These are phyloP conservation scores for Botrytis byssoidea DNA, from an alignment of 2,329 filamentous ascomycete species.

Conservation along the genomic window DNA sequence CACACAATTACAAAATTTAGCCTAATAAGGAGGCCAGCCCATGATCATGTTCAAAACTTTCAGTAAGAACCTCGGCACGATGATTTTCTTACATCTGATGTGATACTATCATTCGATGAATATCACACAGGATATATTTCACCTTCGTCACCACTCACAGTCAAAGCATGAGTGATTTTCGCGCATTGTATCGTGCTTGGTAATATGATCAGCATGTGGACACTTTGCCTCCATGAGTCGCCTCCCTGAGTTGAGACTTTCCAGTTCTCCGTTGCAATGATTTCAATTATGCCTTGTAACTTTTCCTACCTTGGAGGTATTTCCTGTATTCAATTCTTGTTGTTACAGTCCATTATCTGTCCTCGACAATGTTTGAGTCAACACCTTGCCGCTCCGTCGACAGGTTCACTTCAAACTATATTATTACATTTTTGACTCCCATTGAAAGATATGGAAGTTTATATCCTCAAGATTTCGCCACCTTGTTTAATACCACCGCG, in stretches of 20 bases:
- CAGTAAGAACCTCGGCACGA: too few species aligned
- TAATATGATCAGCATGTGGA: not conserved
- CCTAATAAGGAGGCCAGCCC: too few species aligned
- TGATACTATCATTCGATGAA: too few species aligned
- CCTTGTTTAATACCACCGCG: slow-evolving; percentile 63
- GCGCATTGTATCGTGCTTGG: not conserved
- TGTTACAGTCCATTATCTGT: not conserved
- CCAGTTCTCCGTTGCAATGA: not conserved
- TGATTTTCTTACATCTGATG: too few species aligned
- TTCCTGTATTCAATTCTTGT: not conserved
- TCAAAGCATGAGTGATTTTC: not conserved
- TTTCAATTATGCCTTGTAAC: not conserved
- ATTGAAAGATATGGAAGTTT: not conserved
- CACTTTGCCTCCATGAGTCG: not conserved
- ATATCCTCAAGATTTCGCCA: slow-evolving; percentile 47
- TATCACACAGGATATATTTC: too few species aligned
- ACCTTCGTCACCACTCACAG: too few species aligned
- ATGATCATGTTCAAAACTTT: too few species aligned
- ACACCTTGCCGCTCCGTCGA: not conserved
- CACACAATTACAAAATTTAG: too few species aligned
- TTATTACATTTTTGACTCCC: not conserved
- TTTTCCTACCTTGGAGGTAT: not conserved
- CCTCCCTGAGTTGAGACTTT: not conserved
- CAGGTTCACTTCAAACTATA: not conserved
- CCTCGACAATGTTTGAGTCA: not conserved